These are phyloP conservation scores for Gossypium sturtianum DNA, from an alignment of 345 rosid genomes.

Conservation along the genomic window DNA sequence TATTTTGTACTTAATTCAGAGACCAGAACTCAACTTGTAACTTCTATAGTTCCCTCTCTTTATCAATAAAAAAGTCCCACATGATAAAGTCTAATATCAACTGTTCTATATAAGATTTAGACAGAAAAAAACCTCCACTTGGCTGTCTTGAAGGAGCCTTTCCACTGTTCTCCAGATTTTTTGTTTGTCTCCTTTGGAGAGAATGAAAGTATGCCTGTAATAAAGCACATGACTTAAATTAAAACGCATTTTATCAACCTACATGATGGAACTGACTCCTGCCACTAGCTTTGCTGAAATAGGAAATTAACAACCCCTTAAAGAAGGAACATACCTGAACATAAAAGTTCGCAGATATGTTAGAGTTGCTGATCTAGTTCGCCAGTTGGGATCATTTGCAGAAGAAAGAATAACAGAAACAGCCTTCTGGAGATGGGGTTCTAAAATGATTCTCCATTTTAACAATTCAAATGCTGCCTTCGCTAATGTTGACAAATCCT, in stretches of 20 bases:
- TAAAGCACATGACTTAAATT: conserved; percentile 6
- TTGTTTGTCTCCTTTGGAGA: conserved; percentile 58
- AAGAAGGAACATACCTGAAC: conserved; percentile 63
- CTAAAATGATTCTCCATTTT: conserved; percentile 83
- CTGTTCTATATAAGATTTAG: conserved; percentile 6
- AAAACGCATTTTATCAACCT: conserved; percentile 5
- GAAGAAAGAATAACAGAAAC: conserved; percentile 64
- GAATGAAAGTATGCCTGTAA: conserved; percentile 84
- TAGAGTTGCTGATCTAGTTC: conserved; percentile 89
- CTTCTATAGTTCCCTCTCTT: neutral
- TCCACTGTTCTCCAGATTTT: conserved; percentile 83
- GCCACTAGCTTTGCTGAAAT: conserved; percentile 2
- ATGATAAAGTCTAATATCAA: neutral
- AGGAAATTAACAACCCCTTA: neutral
- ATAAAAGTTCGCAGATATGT: conserved; percentile 89
- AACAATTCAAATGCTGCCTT: conserved; percentile 92
- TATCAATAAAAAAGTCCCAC: neutral
- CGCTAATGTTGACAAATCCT: conserved; percentile 90
- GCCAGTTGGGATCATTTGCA: conserved; percentile 83
- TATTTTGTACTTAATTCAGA: neutral
- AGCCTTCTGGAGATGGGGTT: conserved; percentile 74
- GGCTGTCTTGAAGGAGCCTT: conserved; percentile 75
- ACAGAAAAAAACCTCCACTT: conserved; percentile 76
- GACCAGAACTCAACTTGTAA: neutral
- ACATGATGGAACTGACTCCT: neutral